Conservation (phyloP, 2,329 filamentous ascomycete species). For the Fonsecaea multimorphosa region DNA sequence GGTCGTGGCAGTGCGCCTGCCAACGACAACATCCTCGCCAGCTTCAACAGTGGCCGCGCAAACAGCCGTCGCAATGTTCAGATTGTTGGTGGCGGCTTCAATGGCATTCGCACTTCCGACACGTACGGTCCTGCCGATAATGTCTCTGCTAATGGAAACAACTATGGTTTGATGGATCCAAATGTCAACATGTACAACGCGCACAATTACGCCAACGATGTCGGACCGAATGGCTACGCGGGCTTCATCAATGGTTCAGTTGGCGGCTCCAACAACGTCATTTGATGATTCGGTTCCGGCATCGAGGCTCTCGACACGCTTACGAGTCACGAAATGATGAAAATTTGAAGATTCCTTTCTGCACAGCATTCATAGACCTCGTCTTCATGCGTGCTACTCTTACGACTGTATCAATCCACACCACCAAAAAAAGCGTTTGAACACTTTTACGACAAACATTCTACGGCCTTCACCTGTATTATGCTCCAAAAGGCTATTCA, state of each 20-base stretch:
- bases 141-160: conserved; percentile 26
- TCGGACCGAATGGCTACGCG: conserved; percentile 32
- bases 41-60: conserved; percentile 41
- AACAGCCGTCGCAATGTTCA: conserved; percentile 40
- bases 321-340: conserved; percentile 38
- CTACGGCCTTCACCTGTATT: conserved; percentile 35
- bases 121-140: conserved; percentile 23
- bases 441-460: conserved; percentile 29
- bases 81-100: conserved; percentile 41
- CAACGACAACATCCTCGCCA: conserved; percentile 47
- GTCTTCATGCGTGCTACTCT: conserved; percentile 18
- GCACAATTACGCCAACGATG: conserved; percentile 29
- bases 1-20: conserved; percentile 49
- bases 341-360: conserved; percentile 28
- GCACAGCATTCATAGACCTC: conserved; percentile 25
- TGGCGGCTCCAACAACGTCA: conserved; percentile 30
- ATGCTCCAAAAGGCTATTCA: conserved; percentile 27
- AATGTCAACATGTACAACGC: conserved; percentile 33
- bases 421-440: conserved; percentile 25
- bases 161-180: conserved; percentile 29
- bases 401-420: conserved; percentile 34
- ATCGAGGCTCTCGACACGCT: conserved; percentile 20
- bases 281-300: conserved; percentile 25
- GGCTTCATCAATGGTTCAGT: conserved; percentile 30
- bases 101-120: conserved; percentile 29